These are phyloP conservation scores for Clarireedia homoeocarpa DNA, from an alignment of 2,329 filamentous ascomycete genomes.

Conservation along the genomic window DNA sequence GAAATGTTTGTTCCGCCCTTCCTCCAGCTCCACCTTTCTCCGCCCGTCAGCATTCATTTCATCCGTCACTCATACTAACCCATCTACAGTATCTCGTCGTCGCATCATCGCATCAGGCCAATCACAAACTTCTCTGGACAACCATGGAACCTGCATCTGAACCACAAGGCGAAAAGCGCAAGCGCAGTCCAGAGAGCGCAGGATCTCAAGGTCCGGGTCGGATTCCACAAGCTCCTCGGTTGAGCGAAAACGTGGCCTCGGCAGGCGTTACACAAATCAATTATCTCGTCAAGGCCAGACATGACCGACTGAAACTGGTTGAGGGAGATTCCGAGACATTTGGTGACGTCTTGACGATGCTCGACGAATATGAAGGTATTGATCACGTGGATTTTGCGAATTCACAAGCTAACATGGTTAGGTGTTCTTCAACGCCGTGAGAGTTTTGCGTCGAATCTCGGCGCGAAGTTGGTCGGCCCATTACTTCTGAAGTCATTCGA, in stretches of 20 bases:
- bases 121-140: not conserved
- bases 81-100: not conserved
- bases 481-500: slow-evolving; percentile 82
- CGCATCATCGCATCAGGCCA: not conserved
- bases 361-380: slow-evolving; percentile 68
- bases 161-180: slow-evolving; percentile 18
- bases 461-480: slow-evolving; percentile 73
- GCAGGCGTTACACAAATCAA: slow-evolving; percentile 38
- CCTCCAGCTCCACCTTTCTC: slow-evolving; percentile 1
- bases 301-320: slow-evolving; percentile 42
- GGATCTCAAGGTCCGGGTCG: slow-evolving; percentile 25
- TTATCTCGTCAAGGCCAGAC: slow-evolving; percentile 40
- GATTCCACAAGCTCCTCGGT: slow-evolving; percentile 16
- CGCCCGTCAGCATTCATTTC: not conserved
- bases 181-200: slow-evolving; percentile 20
- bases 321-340: slow-evolving; percentile 59
- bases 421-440: slow-evolving; percentile 79
- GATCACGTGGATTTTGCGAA: not conserved
- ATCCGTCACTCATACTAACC: not conserved
- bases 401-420: slow-evolving; percentile 23
- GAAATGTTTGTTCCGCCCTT: not conserved
- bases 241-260: not conserved
- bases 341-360: slow-evolving; percentile 61
- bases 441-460: slow-evolving; percentile 77
- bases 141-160: not conserved